These are phyloP conservation scores for Penicillium sp. DNA, from an alignment of 2,329 filamentous ascomycete genomes.

Conservation along the genomic window DNA sequence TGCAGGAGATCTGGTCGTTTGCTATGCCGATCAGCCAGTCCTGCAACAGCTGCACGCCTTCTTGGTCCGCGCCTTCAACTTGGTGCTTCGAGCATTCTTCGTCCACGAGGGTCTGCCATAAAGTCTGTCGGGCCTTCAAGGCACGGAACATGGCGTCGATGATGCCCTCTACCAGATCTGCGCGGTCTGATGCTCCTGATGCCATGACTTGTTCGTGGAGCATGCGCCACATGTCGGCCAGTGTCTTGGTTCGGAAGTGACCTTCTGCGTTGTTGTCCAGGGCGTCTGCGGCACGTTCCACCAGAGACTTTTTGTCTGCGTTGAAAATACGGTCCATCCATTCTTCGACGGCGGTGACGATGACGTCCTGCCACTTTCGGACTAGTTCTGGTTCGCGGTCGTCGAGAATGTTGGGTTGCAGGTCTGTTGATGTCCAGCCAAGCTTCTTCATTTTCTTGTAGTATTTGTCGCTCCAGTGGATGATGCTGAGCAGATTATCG, in stretches of 20 bases:
- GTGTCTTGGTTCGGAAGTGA: slow-evolving; percentile 85
- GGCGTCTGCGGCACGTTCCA: slow-evolving; percentile 73
- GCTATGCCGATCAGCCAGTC: slow-evolving; percentile 97
- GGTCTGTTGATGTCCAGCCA: slow-evolving; percentile 72
- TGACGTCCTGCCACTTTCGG: slow-evolving; percentile 89
- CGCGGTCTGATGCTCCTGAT: slow-evolving; percentile 77
- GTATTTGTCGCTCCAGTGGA: slow-evolving; percentile 94
- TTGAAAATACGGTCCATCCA: slow-evolving; percentile 94
- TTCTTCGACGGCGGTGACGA: slow-evolving; percentile 92
- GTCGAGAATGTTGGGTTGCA: slow-evolving; percentile 84
- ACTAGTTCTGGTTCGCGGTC: slow-evolving; percentile 87
- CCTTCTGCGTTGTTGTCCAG: slow-evolving; percentile 85
- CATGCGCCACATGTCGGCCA: slow-evolving; percentile 97
- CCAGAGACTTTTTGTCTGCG: slow-evolving; percentile 78
- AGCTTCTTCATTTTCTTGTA: slow-evolving; percentile 94
- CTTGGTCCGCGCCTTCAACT: slow-evolving; percentile 50
- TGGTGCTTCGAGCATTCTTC: slow-evolving; percentile 78
- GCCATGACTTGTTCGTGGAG: slow-evolving; percentile 87
- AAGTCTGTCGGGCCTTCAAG: slow-evolving; percentile 75
- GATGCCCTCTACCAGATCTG: slow-evolving; percentile 90
- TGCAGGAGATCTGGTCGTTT: slow-evolving; percentile 97
- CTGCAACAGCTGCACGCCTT: slow-evolving; percentile 70
- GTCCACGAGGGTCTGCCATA: slow-evolving; percentile 85
- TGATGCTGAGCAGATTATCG: slow-evolving; percentile 83
- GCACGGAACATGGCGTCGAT: slow-evolving; percentile 94